phyloP scores from a whole-genome alignment of 192 early-diverging fungal species.

The Coemansia asiatica region DNA sequence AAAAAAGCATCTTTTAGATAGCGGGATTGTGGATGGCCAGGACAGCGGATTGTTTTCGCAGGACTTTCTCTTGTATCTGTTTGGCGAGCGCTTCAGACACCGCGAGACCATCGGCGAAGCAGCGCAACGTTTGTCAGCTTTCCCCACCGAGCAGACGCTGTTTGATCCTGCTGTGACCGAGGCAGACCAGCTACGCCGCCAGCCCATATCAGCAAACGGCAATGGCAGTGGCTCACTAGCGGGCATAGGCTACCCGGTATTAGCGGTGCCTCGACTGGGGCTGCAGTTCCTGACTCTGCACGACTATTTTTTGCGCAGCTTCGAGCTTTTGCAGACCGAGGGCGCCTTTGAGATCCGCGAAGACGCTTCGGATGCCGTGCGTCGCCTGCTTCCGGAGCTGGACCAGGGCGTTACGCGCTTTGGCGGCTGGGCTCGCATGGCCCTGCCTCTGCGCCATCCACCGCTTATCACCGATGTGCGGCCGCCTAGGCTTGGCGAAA shows the following conservation, averaged over 20 bases:
- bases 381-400: constrained; percentile 69
- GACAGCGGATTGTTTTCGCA: constrained; percentile 19
- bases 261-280: constrained; percentile 84
- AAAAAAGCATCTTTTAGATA: background rate
- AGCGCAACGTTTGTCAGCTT: constrained; percentile 23
- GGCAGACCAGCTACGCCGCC: constrained; percentile 62
- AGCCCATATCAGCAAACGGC: background rate
- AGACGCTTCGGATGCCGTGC: constrained; percentile 86
- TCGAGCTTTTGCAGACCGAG: constrained; percentile 81
- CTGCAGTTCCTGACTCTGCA: constrained; percentile 91
- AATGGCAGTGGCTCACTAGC: too few relatives aligned
- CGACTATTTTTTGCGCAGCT: constrained; percentile 89
- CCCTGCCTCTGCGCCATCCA: constrained; percentile 61
- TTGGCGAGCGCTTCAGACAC: constrained; percentile 20
- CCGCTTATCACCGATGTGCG: constrained; percentile 72
- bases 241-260: constrained; percentile 12
- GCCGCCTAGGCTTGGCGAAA: constrained; percentile 50
- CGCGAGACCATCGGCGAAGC: constrained; percentile 12
- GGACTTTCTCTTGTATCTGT: constrained; percentile 60
- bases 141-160: constrained; percentile 56
- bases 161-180: constrained; percentile 72
- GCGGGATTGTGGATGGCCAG: background rate
- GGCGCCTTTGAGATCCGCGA: constrained; percentile 80
- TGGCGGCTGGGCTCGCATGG: constrained; percentile 93
- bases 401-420: constrained; percentile 70